These are phyloP conservation scores for Pythium monospermum DNA, from an alignment of 352 stramenopile species.

Conservation along the genomic window DNA sequence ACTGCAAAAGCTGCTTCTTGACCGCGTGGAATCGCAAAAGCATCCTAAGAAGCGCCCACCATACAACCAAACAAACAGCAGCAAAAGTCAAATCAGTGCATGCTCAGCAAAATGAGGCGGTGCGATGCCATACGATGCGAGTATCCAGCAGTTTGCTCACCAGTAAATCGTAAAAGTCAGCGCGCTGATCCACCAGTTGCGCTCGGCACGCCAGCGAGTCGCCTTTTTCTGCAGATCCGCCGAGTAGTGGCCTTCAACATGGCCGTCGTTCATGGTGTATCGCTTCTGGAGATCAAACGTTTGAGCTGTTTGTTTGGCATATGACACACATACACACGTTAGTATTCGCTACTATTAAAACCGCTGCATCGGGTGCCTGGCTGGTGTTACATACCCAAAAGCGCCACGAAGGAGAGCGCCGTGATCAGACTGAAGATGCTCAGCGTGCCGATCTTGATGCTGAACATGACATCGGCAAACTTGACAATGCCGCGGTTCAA, in stretches of 20 bases:
- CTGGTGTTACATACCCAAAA: constrained; percentile 22
- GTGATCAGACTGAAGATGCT: constrained; percentile 77
- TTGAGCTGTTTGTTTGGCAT: constrained; percentile 34
- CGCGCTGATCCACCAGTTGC: constrained; percentile 85
- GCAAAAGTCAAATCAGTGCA: constrained; percentile 3
- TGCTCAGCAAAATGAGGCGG: background rate
- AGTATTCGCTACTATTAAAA: background rate
- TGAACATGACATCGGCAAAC: constrained; percentile 70
- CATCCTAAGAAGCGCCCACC: too few species aligned
- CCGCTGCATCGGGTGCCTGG: background rate
- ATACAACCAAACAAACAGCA: constrained; percentile 1
- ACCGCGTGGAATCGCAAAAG: constrained; percentile 73
- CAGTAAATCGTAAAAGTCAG: constrained; percentile 85
- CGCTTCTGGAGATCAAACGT: constrained; percentile 80
- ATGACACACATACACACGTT: background rate
- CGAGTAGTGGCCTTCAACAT: constrained; percentile 46
- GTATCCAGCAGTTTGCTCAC: too few species aligned
- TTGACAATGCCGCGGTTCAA: constrained; percentile 68
- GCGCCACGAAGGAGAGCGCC: constrained; percentile 60
- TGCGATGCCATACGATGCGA: too few species aligned
- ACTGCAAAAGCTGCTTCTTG: constrained; percentile 79
- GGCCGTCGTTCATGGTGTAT: constrained; percentile 31
- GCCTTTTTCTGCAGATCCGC: constrained; percentile 80
- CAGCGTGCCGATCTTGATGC: constrained; percentile 64
- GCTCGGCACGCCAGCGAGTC: constrained; percentile 64